phyloP scores from a whole-genome alignment of 78 protist species.

The Cavenderia fasciculata region DNA sequence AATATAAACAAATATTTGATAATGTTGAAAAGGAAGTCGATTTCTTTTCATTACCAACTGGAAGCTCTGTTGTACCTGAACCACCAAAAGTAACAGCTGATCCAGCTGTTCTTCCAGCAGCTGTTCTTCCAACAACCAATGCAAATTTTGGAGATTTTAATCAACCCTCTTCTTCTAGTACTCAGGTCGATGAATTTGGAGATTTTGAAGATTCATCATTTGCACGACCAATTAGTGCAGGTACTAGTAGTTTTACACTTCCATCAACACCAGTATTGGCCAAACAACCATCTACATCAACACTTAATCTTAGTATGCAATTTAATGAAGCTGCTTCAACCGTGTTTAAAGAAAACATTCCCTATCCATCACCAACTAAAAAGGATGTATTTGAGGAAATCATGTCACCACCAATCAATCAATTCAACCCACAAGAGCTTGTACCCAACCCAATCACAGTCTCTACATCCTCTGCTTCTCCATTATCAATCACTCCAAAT shows the following conservation, averaged over 20 bases:
- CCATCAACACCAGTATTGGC: background rate
- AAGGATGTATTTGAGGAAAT: background rate
- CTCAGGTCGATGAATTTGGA: slow-evolving; percentile 2
- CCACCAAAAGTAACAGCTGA: background rate
- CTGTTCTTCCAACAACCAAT: background rate
- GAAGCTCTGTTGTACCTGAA: background rate
- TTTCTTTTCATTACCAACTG: slow-evolving; percentile 35
- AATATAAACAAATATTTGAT: slow-evolving; percentile 57
- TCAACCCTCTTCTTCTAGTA: too few species aligned
- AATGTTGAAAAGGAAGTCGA: slow-evolving; percentile 51
- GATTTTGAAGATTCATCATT: slow-evolving; percentile 28
- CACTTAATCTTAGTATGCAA: slow-evolving; percentile 39
- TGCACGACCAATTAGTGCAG: background rate
- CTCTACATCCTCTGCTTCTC: too few species aligned
- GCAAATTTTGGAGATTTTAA: too few species aligned
- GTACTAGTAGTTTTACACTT: background rate
- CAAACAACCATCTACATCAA: background rate
- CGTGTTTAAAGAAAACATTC: background rate
- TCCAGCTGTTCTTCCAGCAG: background rate
- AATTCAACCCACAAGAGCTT: slow-evolving; percentile 10
- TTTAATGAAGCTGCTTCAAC: slow-evolving; percentile 26
- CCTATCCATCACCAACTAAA: background rate
- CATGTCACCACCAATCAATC: slow-evolving; percentile 31
- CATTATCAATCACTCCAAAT: too few species aligned
- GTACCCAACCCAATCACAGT: slow-evolving; percentile 27